Base-by-base conservation (phyloP, 2,329 filamentous ascomycete genomes). In the Diplodia seriata region DNA sequence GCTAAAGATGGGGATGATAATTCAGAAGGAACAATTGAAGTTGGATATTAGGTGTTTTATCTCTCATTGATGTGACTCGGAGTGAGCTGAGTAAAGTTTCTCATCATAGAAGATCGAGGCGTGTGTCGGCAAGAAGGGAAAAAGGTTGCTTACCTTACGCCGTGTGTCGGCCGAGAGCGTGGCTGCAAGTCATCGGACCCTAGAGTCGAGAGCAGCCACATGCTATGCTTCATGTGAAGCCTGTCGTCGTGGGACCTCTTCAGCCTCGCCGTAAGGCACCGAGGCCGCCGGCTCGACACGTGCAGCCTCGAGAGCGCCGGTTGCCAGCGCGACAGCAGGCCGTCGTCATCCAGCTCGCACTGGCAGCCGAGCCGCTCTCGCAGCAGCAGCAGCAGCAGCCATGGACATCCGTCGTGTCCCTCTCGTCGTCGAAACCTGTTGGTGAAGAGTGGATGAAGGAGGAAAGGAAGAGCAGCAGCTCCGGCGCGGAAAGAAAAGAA, bases 1-100 rank as follows among this genome's bases (percentile, higher is more conserved):
- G 18, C 3, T 23, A 4, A 1, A 20, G 20, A 14, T 33, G 20
- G 11, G 4, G 1, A 11, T 18, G 38, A 20, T 29, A 49, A 51
- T 14, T 67, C 66, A 67, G 66, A 67, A 67, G 66, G 66, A 67
- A 67, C 66, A 67, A 67, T 67, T 67, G 66, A 55, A 36, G 33
- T 36, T 36, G 33, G 33, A 36, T 36, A 67, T 67, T 67, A 67
- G 40, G 65, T 26, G 15, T 43, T 14, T 62, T 67, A 53, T 67
- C 66, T 36, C 66, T 55, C 66, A 67, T 53, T 26, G 66, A 61
- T 67, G 7, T 49, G 33, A 61, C 66, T 67, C 66, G 66, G 66
- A 67, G 66, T 67, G 66, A 67, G 66, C 66, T 67, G 66, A 67
- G 66, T 67, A 62, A 64, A 65, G 66, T 61, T 23, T 67, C 36